Conservation (phyloP, 139 green algal species). For the Asterochloris sp. region DNA sequence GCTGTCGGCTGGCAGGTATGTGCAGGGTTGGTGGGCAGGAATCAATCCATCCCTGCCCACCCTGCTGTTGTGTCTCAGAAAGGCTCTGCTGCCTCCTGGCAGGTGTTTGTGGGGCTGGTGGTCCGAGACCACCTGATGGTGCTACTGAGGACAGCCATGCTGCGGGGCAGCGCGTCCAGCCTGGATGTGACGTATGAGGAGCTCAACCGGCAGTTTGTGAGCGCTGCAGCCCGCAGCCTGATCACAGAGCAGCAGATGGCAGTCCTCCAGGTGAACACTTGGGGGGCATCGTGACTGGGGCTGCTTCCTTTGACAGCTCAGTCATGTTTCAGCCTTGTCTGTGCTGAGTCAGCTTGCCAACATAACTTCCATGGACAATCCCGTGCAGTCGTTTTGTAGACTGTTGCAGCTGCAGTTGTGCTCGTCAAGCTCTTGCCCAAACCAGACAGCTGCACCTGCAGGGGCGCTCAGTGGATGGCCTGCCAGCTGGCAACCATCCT, state of each 20-base stretch:
- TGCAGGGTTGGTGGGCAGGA: no score
- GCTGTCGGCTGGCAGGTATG: no score
- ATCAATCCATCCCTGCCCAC: no score
- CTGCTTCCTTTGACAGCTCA: no score
- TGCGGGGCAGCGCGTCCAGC: slow-evolving; percentile 26
- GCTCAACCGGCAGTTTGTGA: slow-evolving; percentile 42
- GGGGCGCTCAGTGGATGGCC: slow-evolving; percentile 9
- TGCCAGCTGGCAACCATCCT: not conserved
- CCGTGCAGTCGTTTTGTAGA: no score
- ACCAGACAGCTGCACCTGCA: not conserved
- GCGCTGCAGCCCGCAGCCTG: slow-evolving; percentile 21
- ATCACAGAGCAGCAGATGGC: slow-evolving; percentile 57
- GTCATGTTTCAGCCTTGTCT: no score
- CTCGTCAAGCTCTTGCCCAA: no score
- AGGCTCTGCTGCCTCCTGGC: not conserved
- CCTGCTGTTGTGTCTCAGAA: no score
- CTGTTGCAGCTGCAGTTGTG: no score
- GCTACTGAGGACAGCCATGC: slow-evolving; percentile 59
- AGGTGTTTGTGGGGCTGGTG: slow-evolving; percentile 77
- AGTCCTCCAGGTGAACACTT: slow-evolving; percentile 41
- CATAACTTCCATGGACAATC: no score
- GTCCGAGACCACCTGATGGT: slow-evolving; percentile 72
- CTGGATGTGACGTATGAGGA: slow-evolving; percentile 45
- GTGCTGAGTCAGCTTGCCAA: no score
- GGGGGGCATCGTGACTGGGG: no score